Conservation (phyloP, 2,329 filamentous ascomycete genomes). For the Aureobasidium sp. region DNA sequence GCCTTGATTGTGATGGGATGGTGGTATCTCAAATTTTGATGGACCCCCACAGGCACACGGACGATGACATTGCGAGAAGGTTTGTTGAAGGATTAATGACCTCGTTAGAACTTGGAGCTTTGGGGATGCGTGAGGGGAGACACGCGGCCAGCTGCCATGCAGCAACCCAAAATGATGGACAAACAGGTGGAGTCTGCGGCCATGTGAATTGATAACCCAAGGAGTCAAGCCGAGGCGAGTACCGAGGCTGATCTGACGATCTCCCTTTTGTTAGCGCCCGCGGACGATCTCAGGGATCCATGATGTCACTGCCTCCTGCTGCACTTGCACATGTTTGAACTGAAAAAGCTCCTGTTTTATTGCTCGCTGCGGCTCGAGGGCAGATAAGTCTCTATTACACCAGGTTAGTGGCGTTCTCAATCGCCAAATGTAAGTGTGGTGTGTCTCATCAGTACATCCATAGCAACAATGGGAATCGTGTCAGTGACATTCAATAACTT, state of each 20-base stretch:
- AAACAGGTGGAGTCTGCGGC: constrained; percentile 2
- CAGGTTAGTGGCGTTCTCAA: neutral
- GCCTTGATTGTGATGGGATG: neutral
- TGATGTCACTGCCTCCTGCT: neutral
- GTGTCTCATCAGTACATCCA: neutral
- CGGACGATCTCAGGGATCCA: neutral
- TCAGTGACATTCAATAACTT: neutral
- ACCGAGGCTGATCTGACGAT: constrained; percentile 2
- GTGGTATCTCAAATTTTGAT: neutral
- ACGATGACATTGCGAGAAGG: neutral
- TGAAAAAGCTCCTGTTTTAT: neutral
- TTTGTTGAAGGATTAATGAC: neutral
- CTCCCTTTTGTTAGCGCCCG: neutral
- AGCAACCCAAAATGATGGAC: neutral
- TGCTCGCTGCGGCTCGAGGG: neutral
- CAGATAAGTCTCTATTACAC: neutral
- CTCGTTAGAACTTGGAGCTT: neutral
- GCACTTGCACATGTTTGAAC: neutral
- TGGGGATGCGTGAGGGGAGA: neutral
- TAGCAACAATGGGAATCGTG: too few relatives aligned
- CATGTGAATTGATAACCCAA: neutral
- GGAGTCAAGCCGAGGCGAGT: neutral
- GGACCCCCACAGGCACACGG: neutral
- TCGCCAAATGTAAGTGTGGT: too few relatives aligned
- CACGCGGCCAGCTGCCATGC: neutral